Conservation (phyloP, 768 basidiomycete species). For the Erythrobasidium yunnanense region DNA sequence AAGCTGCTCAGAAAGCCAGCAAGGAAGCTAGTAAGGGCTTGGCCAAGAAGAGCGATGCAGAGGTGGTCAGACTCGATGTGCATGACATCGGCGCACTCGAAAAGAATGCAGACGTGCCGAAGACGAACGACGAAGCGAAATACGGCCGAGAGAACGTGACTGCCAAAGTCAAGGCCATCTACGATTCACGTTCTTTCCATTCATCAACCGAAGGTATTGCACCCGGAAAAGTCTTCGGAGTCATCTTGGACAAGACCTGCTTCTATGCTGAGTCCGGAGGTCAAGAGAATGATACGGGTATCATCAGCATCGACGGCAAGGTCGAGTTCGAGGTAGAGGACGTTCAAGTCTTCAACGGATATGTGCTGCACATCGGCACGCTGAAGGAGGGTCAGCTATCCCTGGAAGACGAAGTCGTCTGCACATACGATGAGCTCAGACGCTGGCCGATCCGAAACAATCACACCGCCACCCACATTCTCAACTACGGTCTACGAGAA, state of each 20-base stretch:
- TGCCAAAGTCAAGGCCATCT: conserved; percentile 69
- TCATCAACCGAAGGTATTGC: conserved; percentile 43
- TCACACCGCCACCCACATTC: conserved; percentile 95
- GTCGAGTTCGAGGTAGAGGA: conserved; percentile 89
- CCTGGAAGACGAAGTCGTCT: conserved; percentile 69
- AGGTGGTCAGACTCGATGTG: conserved; percentile 73
- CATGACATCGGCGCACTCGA: conserved; percentile 84
- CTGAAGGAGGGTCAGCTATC: conserved; percentile 76
- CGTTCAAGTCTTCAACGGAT: conserved; percentile 88
- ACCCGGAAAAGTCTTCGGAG: conserved; percentile 54
- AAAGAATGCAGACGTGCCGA: conserved; percentile 61
- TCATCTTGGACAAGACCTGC: conserved; percentile 81
- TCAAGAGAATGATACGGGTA: conserved; percentile 92
- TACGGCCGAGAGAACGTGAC: conserved; percentile 74
- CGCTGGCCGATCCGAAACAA: conserved; percentile 94
- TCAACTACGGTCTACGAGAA: conserved; percentile 86
- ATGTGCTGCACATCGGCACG: conserved; percentile 81
- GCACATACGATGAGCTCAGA: conserved; percentile 89
- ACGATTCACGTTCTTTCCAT: conserved; percentile 63
- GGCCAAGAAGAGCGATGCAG: conserved; percentile 55
- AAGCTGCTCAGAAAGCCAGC: conserved; percentile 71
- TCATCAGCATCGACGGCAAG: conserved; percentile 78
- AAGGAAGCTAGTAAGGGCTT: conserved; percentile 84
- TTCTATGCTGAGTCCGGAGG: conserved; percentile 98
- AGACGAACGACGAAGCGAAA: conserved; percentile 86